These are phyloP conservation scores for Boletus insuetus DNA, from an alignment of 768 basidiomycete species.

Conservation along the genomic window DNA sequence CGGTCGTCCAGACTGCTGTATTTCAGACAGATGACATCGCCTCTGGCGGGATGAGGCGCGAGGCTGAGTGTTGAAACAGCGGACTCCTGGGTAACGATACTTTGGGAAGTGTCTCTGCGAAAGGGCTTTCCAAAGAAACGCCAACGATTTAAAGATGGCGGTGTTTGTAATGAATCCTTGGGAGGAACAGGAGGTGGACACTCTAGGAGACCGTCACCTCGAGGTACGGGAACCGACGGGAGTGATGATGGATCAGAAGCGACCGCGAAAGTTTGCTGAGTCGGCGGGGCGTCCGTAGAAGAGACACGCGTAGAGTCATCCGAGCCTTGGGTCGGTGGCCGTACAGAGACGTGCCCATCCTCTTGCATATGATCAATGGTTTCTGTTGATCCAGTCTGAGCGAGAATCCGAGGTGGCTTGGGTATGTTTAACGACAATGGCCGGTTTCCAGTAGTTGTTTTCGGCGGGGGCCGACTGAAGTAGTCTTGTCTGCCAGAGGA, in stretches of 20 bases:
- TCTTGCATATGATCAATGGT: slow-evolving; percentile 14
- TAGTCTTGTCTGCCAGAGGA: slow-evolving; percentile 20
- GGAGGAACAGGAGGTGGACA: slow-evolving; percentile 30
- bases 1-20: slow-evolving; percentile 76
- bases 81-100: slow-evolving; percentile 26
- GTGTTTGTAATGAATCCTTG: slow-evolving; percentile 26
- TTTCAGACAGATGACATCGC: slow-evolving; percentile 68
- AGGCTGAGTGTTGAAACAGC: slow-evolving; percentile 16
- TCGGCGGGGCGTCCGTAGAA: slow-evolving; percentile 7
- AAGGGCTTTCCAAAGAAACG: slow-evolving; percentile 45
- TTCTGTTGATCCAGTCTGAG: slow-evolving; percentile 29
- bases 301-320: slow-evolving; percentile 17
- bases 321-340: slow-evolving; percentile 8
- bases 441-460: slow-evolving; percentile 9
- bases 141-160: slow-evolving; percentile 39
- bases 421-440: slow-evolving; percentile 22
- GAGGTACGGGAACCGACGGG: slow-evolving; percentile 7
- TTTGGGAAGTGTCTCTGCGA: slow-evolving; percentile 37
- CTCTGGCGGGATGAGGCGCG: slow-evolving; percentile 42
- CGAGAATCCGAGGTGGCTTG: slow-evolving; percentile 16
- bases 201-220: slow-evolving; percentile 17
- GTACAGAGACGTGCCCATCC: neutral
- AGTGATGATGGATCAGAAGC: slow-evolving; percentile 12
- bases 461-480: slow-evolving; percentile 19
- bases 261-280: slow-evolving; percentile 5